These are phyloP conservation scores for Saccharum officinarum DNA, from an alignment of 176 grass and related monocot species.

Conservation along the genomic window DNA sequence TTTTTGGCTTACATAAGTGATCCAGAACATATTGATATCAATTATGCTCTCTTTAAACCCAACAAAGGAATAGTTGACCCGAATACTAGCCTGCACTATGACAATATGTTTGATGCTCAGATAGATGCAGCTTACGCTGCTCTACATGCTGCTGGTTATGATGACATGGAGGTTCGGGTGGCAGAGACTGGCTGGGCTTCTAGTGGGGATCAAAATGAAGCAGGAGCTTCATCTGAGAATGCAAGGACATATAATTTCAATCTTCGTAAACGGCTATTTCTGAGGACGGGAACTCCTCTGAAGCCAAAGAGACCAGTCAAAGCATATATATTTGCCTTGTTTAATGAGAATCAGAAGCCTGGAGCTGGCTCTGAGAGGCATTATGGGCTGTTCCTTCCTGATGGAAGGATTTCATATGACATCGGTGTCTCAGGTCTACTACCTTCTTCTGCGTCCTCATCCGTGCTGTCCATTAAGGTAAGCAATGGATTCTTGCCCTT, in stretches of 20 bases:
- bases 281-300: slow-evolving; percentile 92
- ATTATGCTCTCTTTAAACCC: slow-evolving; percentile 90
- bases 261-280: slow-evolving; percentile 79
- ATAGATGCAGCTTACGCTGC: slow-evolving; percentile 96
- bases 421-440: slow-evolving; percentile 70
- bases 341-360: slow-evolving; percentile 83
- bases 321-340: slow-evolving; percentile 95
- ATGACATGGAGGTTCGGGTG: slow-evolving; percentile 85
- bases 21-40: slow-evolving; percentile 80
- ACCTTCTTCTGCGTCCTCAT: slow-evolving; percentile 64
- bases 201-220: slow-evolving; percentile 71
- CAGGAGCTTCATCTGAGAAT: slow-evolving; percentile 75
- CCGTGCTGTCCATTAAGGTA: slow-evolving; percentile 64
- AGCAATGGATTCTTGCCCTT: slow-evolving; percentile 11
- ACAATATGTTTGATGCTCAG: slow-evolving; percentile 99
- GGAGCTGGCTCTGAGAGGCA: slow-evolving; percentile 83
- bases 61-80: slow-evolving; percentile 76
- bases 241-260: slow-evolving; percentile 97
- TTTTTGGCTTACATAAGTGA: slow-evolving; percentile 94
- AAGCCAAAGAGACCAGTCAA: slow-evolving; percentile 75
- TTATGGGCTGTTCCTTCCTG: slow-evolving; percentile 86
- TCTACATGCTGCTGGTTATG: slow-evolving; percentile 75
- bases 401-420: slow-evolving; percentile 96
- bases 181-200: slow-evolving; percentile 98
- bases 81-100: slow-evolving; percentile 86